These are phyloP conservation scores for Arthrobotrys iridis DNA, from an alignment of 2,329 filamentous ascomycete genomes.

Conservation along the genomic window DNA sequence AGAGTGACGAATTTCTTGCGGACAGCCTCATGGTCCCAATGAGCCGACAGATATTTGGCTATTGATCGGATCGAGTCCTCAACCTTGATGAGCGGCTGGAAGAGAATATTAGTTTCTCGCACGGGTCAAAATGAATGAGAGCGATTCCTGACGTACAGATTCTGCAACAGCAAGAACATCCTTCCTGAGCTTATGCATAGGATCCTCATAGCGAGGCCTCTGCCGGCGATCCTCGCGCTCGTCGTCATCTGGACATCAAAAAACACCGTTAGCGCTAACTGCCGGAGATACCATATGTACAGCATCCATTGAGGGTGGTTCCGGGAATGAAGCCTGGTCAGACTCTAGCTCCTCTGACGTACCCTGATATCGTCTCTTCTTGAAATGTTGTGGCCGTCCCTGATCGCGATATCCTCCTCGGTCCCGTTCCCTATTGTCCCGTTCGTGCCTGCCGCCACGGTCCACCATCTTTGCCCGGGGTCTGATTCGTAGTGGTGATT, in stretches of 20 bases:
- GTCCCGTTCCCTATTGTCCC: constrained; percentile 45
- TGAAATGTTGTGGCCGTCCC: constrained; percentile 48
- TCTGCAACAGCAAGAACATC: constrained; percentile 84
- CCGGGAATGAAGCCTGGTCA: background rate
- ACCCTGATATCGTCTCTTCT: constrained; percentile 53
- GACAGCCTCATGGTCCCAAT: constrained; percentile 85
- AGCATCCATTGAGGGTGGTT: constrained; percentile 10
- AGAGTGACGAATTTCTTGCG: constrained; percentile 77
- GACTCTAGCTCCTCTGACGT: constrained; percentile 14
- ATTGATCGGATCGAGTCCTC: constrained; percentile 81
- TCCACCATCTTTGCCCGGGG: constrained; percentile 44
- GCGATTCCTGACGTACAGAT: constrained; percentile 65
- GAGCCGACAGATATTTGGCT: constrained; percentile 79
- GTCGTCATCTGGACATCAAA: constrained; percentile 68
- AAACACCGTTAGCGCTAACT: constrained; percentile 13
- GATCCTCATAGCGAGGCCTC: constrained; percentile 73
- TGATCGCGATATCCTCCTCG: constrained; percentile 46
- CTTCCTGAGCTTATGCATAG: constrained; percentile 76
- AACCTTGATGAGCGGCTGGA: constrained; percentile 74
- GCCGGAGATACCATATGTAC: background rate
- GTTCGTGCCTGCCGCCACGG: constrained; percentile 51
- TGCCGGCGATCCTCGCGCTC: constrained; percentile 68
- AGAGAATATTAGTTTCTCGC: constrained; percentile 3
- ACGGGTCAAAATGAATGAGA: background rate
- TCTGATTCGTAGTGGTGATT: background rate